Evolutionary conservation across 768 basidiomycete genomes (phyloP).

Genomic region (Pluteus cervinus): DNA sequence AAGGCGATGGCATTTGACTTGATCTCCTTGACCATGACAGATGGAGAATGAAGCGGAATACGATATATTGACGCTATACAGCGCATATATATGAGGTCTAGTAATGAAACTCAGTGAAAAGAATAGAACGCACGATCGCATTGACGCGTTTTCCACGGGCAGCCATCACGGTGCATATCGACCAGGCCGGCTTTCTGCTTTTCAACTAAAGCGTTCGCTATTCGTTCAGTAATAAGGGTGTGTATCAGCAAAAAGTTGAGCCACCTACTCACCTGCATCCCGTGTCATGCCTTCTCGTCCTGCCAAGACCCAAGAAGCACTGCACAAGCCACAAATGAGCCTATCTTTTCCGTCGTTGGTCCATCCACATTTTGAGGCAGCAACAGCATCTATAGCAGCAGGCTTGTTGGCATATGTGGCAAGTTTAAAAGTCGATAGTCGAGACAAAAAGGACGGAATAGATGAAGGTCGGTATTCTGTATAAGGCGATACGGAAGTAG

Average conservation of each 20-base stretch:
- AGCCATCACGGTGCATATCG: conserved; percentile 71
- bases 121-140: conserved; percentile 57
- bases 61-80: conserved; percentile 61
- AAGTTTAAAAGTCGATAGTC: conserved; percentile 73
- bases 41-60: conserved; percentile 63
- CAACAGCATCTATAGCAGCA: conserved; percentile 64
- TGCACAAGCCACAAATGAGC: conserved; percentile 67
- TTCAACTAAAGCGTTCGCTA: conserved; percentile 67
- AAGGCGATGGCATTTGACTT: conserved; percentile 48
- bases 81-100: neutral
- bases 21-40: conserved; percentile 55
- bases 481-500: conserved; percentile 27
- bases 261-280: conserved; percentile 64
- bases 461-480: conserved; percentile 80
- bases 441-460: conserved; percentile 61
- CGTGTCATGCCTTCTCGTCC: conserved; percentile 64
- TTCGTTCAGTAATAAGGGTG: conserved; percentile 4
- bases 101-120: neutral
- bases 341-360: conserved; percentile 78
- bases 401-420: conserved; percentile 80
- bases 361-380: conserved; percentile 82
- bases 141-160: conserved; percentile 79
- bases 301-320: conserved; percentile 67
- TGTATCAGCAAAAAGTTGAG: conserved; percentile 8
- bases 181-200: conserved; percentile 65